phyloP scores from a whole-genome alignment of 2,329 filamentous ascomycete genomes.

The Orbilia brochopaga region DNA sequence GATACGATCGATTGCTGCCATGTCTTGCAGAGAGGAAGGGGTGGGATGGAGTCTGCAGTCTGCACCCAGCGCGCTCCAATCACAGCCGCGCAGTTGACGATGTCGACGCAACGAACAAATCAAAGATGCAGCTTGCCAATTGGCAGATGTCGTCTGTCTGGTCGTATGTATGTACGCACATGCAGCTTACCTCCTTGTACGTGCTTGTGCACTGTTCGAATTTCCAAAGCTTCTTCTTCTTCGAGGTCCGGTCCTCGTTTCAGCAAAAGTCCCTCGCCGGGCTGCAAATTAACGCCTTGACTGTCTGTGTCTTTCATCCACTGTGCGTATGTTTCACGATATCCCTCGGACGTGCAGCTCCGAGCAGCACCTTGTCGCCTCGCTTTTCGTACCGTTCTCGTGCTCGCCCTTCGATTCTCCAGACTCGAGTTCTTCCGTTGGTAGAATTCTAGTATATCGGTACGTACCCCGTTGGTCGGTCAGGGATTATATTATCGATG shows the following conservation, averaged over 20 bases:
- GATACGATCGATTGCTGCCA: slow-evolving; percentile 8
- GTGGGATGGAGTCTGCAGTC: background rate
- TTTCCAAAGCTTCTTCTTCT: slow-evolving; percentile 6
- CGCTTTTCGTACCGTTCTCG: background rate
- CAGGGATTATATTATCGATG: slow-evolving; percentile 14
- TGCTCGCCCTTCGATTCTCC: background rate
- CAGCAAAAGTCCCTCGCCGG: slow-evolving; percentile 49
- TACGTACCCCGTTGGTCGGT: background rate
- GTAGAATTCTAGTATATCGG: too few species aligned
- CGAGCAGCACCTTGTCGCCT: background rate
- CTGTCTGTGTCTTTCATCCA: slow-evolving; percentile 1
- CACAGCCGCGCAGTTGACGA: slow-evolving; percentile 29
- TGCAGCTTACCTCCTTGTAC: slow-evolving; percentile 33
- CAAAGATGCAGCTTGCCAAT: slow-evolving; percentile 50
- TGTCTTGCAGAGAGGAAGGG: slow-evolving; percentile 5
- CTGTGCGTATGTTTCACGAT: slow-evolving; percentile 49
- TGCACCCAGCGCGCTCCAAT: slow-evolving; percentile 47
- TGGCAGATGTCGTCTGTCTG: slow-evolving; percentile 24
- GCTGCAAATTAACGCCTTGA: too few species aligned
- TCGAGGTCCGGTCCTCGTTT: slow-evolving; percentile 18
- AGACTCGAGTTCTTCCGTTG: background rate
- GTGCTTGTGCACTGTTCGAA: background rate
- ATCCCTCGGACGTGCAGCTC: slow-evolving; percentile 32
- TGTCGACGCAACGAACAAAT: slow-evolving; percentile 30
- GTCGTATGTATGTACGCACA: background rate